Base-by-base conservation (phyloP, 2,329 filamentous ascomycete species). In the Gnomoniopsis sp. region DNA sequence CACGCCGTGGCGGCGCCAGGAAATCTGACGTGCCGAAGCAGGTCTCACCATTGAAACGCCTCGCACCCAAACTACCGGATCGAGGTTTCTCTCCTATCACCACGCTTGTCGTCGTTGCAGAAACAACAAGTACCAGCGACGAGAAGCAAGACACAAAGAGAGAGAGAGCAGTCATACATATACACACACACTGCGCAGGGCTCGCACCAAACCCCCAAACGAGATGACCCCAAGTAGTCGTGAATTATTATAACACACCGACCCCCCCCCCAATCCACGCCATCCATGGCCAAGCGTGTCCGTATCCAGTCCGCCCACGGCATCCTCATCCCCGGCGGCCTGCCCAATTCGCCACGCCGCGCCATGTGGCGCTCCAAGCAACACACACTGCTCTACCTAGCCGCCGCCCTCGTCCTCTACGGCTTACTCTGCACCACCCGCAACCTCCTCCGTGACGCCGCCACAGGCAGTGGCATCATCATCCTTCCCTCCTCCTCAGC, bases 251-350 rank as follows among this genome's bases (percentile, higher is more conserved):
- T 48, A 48, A 48, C 23, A 48, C 17, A 19, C 36, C 26, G 8
- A 26, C 47, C 19, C 48, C 2, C 15, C 49, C 17, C 10, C n/a
- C 53, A 15, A 49, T 17, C 33, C 15, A n/a, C n/a, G n/a, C n/a
- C n/a, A n/a, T 17, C n/a, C n/a, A 15, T 30, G 30, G n/a, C 41
- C 36, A 61, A 61, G 56, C 57, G 59, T 19, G 59, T 61, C 34
- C 53, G 56, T 23, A 61, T 61, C 44, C 59, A 61, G 53, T 59
- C 59, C 21, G 56, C 57, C 38, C 59, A 58, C 50, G 59, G 59
- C 48, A 61, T 61, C 26, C 57, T 58, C 26, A 59, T 59, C 23
- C 59, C 59, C 41, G 59, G 59, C 54, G 59, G 59, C 8, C 43
- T 55, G 23, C 33, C 56, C 52, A 55, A 57, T 44, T 52, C 52